Conservation (phyloP, 2,329 filamentous ascomycete genomes). For the Lachnellula arida region DNA sequence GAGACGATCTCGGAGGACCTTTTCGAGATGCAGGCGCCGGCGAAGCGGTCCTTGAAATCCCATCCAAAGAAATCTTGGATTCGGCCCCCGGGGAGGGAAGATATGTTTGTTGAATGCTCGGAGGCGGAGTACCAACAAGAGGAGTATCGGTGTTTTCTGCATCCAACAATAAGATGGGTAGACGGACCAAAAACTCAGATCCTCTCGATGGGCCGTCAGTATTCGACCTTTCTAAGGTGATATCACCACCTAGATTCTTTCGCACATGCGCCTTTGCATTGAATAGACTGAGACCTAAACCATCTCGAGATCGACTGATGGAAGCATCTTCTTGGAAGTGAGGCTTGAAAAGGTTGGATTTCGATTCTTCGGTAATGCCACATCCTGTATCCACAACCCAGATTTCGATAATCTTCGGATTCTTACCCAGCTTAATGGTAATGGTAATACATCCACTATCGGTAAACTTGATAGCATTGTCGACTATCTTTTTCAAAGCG, state of each 20-base stretch:
- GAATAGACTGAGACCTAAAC: conserved; percentile 62
- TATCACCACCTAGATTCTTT: conserved; percentile 60
- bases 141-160: conserved; percentile 15
- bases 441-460: conserved; percentile 60
- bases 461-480: conserved; percentile 69
- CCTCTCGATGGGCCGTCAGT: conserved; percentile 56
- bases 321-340: conserved; percentile 67
- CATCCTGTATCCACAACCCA: conserved; percentile 62
- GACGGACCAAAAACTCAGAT: conserved; percentile 63
- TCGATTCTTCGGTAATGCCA: conserved; percentile 62
- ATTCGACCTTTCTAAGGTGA: conserved; percentile 58
- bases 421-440: conserved; percentile 48
- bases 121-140: conserved; percentile 20
- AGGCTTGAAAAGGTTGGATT: conserved; percentile 63
- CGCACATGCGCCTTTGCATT: conserved; percentile 68
- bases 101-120: conserved; percentile 5
- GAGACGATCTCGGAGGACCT: background rate
- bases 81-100: conserved; percentile 5
- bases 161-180: conserved; percentile 41
- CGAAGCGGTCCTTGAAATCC: background rate
- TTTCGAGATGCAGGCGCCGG: background rate
- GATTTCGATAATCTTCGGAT: conserved; percentile 52
- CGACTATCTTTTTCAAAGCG: conserved; percentile 38
- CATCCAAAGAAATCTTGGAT: background rate
- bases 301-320: conserved; percentile 62